Evolutionary conservation across 2,329 filamentous ascomycete species (phyloP).

Genomic region (Stagonosporopsis chrysanthemi): DNA sequence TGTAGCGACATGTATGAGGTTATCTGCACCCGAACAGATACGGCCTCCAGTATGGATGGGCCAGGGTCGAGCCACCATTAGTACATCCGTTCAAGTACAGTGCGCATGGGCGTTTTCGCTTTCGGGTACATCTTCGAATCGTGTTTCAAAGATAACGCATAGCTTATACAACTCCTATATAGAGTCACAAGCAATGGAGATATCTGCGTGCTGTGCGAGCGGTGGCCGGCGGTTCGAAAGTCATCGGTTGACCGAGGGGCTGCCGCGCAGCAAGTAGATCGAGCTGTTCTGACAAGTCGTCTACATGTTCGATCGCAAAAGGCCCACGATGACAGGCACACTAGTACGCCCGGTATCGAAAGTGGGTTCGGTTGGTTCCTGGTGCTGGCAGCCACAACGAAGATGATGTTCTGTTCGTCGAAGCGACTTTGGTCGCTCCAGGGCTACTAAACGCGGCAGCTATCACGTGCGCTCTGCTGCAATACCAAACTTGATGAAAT

Average conservation of each 20-base stretch:
- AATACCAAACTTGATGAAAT: background rate
- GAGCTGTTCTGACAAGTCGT: constrained; percentile 4
- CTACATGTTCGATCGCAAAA: background rate
- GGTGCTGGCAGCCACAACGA: constrained; percentile 9
- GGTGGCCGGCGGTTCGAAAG: constrained; percentile 8
- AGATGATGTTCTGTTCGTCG: constrained; percentile 16
- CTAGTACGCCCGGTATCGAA: constrained; percentile 8
- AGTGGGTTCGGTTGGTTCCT: background rate
- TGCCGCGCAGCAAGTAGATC: constrained; percentile 21
- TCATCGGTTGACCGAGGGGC: constrained; percentile 32
- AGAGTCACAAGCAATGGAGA: background rate
- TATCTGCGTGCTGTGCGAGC: constrained; percentile 1
- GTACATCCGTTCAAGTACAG: background rate
- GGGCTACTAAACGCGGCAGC: constrained; percentile 13
- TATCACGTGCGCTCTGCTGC: constrained; percentile 10
- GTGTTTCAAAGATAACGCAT: background rate
- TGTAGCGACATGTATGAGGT: background rate
- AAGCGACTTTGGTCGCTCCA: constrained; percentile 11
- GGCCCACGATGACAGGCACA: background rate
- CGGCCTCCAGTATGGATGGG: background rate
- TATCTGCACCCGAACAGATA: background rate
- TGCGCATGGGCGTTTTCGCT: background rate
- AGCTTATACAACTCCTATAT: too few species aligned
- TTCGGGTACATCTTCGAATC: background rate
- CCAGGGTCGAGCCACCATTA: background rate